Evolutionary conservation across 2,329 filamentous ascomycete species (phyloP), one percentile per base, ranked within the genome.

Genomic region (Cladosporium sp.): DNA sequence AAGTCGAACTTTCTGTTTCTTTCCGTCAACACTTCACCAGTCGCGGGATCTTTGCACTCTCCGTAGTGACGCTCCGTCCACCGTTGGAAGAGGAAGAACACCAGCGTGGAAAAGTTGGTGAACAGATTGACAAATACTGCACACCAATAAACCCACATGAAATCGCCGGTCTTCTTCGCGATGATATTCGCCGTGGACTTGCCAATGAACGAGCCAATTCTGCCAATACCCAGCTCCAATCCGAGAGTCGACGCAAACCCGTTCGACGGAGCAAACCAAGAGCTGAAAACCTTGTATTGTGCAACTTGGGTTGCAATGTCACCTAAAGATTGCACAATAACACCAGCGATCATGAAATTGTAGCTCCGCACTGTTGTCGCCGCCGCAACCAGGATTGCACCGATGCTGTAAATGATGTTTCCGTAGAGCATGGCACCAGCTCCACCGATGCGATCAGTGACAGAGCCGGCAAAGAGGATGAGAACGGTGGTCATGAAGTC

Each of bases 231-330:
- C 0, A 84, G 69, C 59, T 84, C 80, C 3, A 84, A 76, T 0
- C 74, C 80, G 0, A 84, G 69, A 0, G 80, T 84, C 0, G 79
- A 80, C 0, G 80, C 81, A 58, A 84, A 84, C 1, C 80, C 80
- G 50, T 78, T 74, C 7, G 72, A 79, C 0, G 80, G 81, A 0
- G 80, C 72, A 53, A 84, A 84, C 80, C 80, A 84, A 0, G 78
- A 80, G 0, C 78, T 81, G 57, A 84, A 84, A 53, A 84, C 76
- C 53, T 83, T 82, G 61, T 83, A 84, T 59, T 83, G 79, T 0
- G 81, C 81, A 25, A 83, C 72, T 56, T 84, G 80, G 0, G 81
- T 84, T 0, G 80, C 78, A 16, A 83, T 80, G 53, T 83, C 80
- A n/a, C 80, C 80, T 0, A 84, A 63, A 0, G 79, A 74, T 22